phyloP scores from a whole-genome alignment of 495 filamentous ascomycete species.

The Hypoxylon subgilvum region DNA sequence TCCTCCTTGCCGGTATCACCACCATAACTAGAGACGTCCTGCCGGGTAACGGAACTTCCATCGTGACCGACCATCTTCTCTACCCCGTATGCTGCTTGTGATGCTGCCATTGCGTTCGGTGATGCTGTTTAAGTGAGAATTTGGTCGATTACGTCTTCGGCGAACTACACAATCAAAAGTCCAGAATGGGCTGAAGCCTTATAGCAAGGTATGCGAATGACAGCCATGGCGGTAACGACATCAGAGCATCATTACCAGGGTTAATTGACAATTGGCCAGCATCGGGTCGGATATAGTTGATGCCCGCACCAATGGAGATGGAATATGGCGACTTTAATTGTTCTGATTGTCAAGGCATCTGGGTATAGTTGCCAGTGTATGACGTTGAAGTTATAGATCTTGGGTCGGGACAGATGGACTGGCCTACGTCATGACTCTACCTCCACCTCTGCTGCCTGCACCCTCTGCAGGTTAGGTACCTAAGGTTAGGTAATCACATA shows the following conservation, averaged over 20 bases:
- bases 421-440: conserved; percentile 34
- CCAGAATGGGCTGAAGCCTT: background rate
- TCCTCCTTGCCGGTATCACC: conserved; percentile 53
- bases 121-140: background rate
- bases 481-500: too few relatives aligned
- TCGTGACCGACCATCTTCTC: conserved; percentile 73
- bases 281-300: background rate
- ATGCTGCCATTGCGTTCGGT: conserved; percentile 53
- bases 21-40: conserved; percentile 61
- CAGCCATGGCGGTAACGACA: conserved; percentile 16
- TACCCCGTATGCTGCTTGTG: conserved; percentile 66
- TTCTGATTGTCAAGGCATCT: background rate
- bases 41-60: conserved; percentile 59
- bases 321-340: background rate
- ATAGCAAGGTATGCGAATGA: background rate
- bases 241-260: conserved; percentile 24
- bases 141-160: background rate
- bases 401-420: background rate
- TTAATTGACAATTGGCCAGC: conserved; percentile 11
- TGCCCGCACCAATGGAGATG: background rate
- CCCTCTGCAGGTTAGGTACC: too few relatives aligned
- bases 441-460: too few relatives aligned
- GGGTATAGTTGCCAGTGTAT: conserved; percentile 18
- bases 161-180: background rate
- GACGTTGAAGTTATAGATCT: conserved; percentile 25